Evolutionary conservation across 495 filamentous ascomycete species (phyloP), one percentile per base, ranked within the genome.

Genomic region (Podospora bellae-mahoneyi): DNA sequence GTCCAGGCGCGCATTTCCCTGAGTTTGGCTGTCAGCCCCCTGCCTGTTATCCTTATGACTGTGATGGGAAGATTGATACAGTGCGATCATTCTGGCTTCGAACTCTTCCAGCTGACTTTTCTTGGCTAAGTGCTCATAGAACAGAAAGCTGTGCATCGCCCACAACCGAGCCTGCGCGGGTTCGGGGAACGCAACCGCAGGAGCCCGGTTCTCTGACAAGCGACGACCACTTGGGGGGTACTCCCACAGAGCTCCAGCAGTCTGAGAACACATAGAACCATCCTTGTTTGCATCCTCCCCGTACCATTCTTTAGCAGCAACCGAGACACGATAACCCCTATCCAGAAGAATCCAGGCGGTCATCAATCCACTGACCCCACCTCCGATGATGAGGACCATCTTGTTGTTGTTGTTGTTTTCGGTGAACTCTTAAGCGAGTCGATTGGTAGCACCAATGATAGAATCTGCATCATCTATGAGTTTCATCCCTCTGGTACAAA

Each of bases 191-290:
- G 19, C 56, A 9, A 20, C 5, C 20, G 6, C 56, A 5, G 56
- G 19, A 27, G 13, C 56, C 56, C 20, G 1, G 18, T 20, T 58
- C 56, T 58, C 56, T 5, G 56, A 20, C 19, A 58, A 58, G 56
- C 56, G 18, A 58, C 56, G 20, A n/a, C 56, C 56, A 10, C 56
- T n/a, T 10, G 56, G 56, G 20, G 56, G 19, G 19, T 20, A 58
- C 20, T 58, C 56, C 56, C 56, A 58, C 4, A 58, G 56, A 20
- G 56, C 56, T 13, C 56, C 56, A 58, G 56, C 56, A 58, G 20
- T 20, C 56, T 58, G 19, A 20, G 56, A 58, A 5, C 18, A 20
- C 56, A 58, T 58, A n/a, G 9, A n/a, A 3, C 6, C 5, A 32
- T 32, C 18, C 18, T 58, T 20, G n/a, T 20, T 6, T 5, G 20